Evolutionary conservation across 495 filamentous ascomycete species (phyloP).

Genomic region (Eremomyces bilateralis): DNA sequence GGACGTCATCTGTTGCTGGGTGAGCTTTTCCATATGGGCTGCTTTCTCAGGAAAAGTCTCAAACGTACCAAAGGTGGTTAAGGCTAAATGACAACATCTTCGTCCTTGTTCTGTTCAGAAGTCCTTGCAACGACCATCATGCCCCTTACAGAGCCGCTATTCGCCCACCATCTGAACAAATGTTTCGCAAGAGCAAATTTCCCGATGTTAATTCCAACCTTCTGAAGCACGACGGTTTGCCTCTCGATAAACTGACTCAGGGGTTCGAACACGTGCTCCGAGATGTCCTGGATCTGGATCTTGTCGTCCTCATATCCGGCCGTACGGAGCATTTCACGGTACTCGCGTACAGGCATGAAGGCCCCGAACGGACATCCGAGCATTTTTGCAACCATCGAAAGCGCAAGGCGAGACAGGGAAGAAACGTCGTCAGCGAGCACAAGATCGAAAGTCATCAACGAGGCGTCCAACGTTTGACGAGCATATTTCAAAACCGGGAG

Average conservation of each 20-base stretch:
- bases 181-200: slow-evolving; percentile 17
- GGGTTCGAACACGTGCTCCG: slow-evolving; percentile 22
- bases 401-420: background rate
- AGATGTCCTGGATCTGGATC: slow-evolving; percentile 25
- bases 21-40: no score
- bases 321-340: slow-evolving; percentile 4
- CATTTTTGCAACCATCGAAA: slow-evolving; percentile 3
- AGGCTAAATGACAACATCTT: no score
- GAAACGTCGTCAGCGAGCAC: slow-evolving; percentile 6
- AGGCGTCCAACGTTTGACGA: slow-evolving; percentile 16
- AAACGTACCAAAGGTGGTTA: no score
- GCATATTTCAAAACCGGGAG: slow-evolving; percentile 20
- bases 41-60: no score
- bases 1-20: no score
- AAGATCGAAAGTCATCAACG: slow-evolving; percentile 22
- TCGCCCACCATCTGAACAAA: slow-evolving; percentile 27
- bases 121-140: slow-evolving; percentile 25
- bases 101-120: no score
- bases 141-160: slow-evolving; percentile 21
- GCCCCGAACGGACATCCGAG: slow-evolving; percentile 7
- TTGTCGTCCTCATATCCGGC: slow-evolving; percentile 21
- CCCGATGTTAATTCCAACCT: slow-evolving; percentile 21
- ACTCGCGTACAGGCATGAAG: slow-evolving; percentile 7
- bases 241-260: slow-evolving; percentile 18
- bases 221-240: slow-evolving; percentile 15